Conservation (phyloP, 2,329 filamentous ascomycete species). For the Cadophora gregata region DNA sequence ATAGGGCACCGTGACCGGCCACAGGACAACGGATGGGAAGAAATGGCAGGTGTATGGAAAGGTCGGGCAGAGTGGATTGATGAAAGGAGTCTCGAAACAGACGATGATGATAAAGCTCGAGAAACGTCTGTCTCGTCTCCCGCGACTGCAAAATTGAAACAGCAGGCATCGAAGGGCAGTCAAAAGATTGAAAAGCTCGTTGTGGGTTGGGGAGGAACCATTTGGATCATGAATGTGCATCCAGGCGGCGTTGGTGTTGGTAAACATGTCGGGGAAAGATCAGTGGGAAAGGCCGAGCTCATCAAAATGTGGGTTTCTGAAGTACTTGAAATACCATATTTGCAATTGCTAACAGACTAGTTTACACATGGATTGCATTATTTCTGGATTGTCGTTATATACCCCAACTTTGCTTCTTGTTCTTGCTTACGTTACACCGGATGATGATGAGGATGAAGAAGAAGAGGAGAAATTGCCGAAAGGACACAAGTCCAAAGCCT, state of each 20-base stretch:
- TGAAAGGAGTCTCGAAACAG: slow-evolving; percentile 75
- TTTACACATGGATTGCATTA: slow-evolving; percentile 94
- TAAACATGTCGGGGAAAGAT: slow-evolving; percentile 71
- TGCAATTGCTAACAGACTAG: slow-evolving; percentile 55
- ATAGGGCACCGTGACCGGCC: slow-evolving; percentile 92
- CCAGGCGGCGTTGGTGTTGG: slow-evolving; percentile 72
- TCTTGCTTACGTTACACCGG: slow-evolving; percentile 83
- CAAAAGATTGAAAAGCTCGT: slow-evolving; percentile 76
- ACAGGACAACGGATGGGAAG: slow-evolving; percentile 86
- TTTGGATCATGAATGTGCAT: slow-evolving; percentile 94
- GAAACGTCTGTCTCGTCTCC: slow-evolving; percentile 47
- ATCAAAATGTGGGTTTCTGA: slow-evolving; percentile 81
- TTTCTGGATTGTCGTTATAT: slow-evolving; percentile 96
- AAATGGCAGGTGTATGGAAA: slow-evolving; percentile 97
- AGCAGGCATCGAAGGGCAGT: slow-evolving; percentile 55
- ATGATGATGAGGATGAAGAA: slow-evolving; percentile 49
- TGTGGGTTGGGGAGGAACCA: slow-evolving; percentile 93
- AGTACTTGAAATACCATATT: neutral
- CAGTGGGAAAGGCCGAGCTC: slow-evolving; percentile 83
- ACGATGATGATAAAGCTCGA: slow-evolving; percentile 59
- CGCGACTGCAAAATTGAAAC: slow-evolving; percentile 54
- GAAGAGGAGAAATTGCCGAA: slow-evolving; percentile 45
- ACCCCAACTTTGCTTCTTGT: slow-evolving; percentile 89
- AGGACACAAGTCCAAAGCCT: slow-evolving; percentile 46
- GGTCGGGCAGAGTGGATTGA: slow-evolving; percentile 93